phyloP scores from a whole-genome alignment of 2,329 filamentous ascomycete species.

The Penicillium fuscoglaucum region DNA sequence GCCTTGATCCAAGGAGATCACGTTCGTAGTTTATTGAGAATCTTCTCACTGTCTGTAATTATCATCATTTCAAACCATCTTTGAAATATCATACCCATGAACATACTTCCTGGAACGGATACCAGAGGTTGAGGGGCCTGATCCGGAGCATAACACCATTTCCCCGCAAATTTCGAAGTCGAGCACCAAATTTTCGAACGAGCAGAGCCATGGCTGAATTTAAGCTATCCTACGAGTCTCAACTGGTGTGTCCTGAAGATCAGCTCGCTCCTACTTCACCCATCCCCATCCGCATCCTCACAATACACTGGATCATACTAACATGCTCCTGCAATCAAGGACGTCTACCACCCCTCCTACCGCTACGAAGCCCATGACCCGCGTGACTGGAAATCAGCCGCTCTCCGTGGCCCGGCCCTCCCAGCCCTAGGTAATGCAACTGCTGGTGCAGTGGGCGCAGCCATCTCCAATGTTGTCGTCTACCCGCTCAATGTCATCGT shows the following conservation, averaged over 20 bases:
- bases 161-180: neutral
- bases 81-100: neutral
- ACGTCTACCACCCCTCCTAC: conserved; percentile 48
- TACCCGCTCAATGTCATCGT: conserved; percentile 83
- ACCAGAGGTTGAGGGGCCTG: neutral
- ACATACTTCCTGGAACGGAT: neutral
- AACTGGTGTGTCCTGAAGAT: conserved; percentile 22
- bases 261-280: neutral
- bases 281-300: neutral
- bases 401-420: conserved; percentile 50
- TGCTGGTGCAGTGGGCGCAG: conserved; percentile 75
- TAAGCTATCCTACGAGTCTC: conserved; percentile 63
- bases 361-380: conserved; percentile 37
- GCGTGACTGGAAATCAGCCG: conserved; percentile 34
- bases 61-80: neutral
- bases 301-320: neutral
- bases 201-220: conserved; percentile 58
- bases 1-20: conserved; percentile 12
- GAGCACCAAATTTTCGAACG: neutral
- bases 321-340: conserved; percentile 27
- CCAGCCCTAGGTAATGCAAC: conserved; percentile 79
- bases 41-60: neutral
- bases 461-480: conserved; percentile 73
- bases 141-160: neutral
- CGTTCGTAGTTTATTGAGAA: conserved; percentile 11